Base-by-base conservation (phyloP, 2,329 filamentous ascomycete genomes). In the Raffaelea deltoideospora region DNA sequence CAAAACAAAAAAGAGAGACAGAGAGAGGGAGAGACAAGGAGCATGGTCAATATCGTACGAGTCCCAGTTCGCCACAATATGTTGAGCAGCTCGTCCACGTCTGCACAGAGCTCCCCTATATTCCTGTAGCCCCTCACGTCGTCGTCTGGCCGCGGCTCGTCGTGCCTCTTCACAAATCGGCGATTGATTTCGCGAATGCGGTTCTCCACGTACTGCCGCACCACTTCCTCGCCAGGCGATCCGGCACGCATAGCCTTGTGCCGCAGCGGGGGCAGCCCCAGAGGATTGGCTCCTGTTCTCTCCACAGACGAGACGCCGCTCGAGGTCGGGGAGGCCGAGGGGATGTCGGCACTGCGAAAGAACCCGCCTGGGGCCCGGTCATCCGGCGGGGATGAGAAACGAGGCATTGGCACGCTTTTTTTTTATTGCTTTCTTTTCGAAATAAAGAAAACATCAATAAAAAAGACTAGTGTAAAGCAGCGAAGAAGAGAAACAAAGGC, bases 61-160 rank as follows among this genome's bases (percentile, higher is more conserved):
- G 87, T 94, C 10, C 81, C 84, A 22, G 78, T 84, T 18, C 84
- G 69, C 88, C 88, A 96, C 5, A 94, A 58, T 8, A 92, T 69
- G 53, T 92, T 79, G 14, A 93, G 59, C 11, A 94, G 53, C 6
- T 67, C 65, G 38, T 87, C 80, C 1, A 93, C 56, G 49, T 94
- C 85, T 39, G 63, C 70, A 37, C 74, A 83, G 5, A 85, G 69
- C 49, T 87, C 78, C 34, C 61, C 64, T 53, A 88, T 81, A 35
- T 58, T 71, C 37, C 63, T 55, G 50, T 73, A 76, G 18, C 69
- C 70, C 3, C 60, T 51, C 3, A 69, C 55, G 11, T 63, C 56
- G 40, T 72, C 68, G 5, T 49, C 58, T 3, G 59, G 58, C 27
- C 64, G 59, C 0, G 59, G 51, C 1, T 57, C 51, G 30, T 62